Evolutionary conservation across 1,284 basidiomycete genomes (phyloP).

Genomic region (Apiotrichum siamense): DNA sequence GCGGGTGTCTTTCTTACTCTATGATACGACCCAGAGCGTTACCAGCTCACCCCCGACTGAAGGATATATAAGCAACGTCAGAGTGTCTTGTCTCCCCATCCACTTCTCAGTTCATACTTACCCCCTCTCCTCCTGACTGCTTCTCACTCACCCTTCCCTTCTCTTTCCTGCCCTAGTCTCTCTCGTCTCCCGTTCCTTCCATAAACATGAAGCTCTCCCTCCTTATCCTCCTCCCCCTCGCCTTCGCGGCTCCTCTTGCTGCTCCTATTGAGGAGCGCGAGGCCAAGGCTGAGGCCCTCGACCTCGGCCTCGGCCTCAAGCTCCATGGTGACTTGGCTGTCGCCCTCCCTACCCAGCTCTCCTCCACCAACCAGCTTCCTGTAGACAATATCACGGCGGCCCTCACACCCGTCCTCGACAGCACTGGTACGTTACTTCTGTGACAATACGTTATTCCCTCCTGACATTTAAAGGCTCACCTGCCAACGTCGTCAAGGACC

Average conservation of each 20-base stretch:
- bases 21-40: no score
- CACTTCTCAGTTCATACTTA: neutral
- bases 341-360: neutral
- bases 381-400: no score
- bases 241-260: neutral
- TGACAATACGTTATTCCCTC: neutral
- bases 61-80: no score
- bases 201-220: neutral
- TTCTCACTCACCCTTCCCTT: neutral
- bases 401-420: neutral
- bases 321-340: neutral
- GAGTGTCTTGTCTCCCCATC: no score
- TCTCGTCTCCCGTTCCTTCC: neutral
- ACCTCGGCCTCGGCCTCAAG: neutral
- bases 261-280: neutral
- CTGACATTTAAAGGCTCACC: neutral
- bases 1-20: no score
- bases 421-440: neutral
- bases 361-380: neutral
- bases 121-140: neutral
- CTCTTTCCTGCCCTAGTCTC: no score
- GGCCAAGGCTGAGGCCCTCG: neutral
- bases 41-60: no score
- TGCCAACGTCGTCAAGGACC: neutral
- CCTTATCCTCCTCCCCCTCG: neutral